A percentile compares a stretch with the other conserved stretches of the same genome.
Conservation (phyloP, 768 basidiomycete species). For the Tricholoma terreum region DNA sequence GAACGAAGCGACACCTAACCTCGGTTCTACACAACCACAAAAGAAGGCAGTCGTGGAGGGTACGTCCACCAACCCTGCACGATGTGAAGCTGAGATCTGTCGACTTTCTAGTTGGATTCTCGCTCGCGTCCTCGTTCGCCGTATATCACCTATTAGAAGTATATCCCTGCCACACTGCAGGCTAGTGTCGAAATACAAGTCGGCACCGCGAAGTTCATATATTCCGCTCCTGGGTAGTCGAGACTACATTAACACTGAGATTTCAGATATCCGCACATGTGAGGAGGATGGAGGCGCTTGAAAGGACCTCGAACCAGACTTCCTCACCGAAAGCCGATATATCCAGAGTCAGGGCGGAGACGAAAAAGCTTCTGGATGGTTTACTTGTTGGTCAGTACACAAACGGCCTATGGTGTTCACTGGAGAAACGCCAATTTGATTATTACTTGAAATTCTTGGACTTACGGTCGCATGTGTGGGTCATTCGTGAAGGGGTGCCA, state of each 20-base stretch:
- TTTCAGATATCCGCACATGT: constrained; percentile 79
- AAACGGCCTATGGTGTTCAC: not conserved
- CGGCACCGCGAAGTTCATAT: constrained; percentile 73
- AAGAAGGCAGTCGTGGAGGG: constrained; percentile 76
- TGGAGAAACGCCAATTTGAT: not conserved
- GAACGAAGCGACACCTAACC: constrained; percentile 46
- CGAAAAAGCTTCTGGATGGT: constrained; percentile 85
- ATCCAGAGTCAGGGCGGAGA: constrained; percentile 68
- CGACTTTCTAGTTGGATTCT: constrained; percentile 88
- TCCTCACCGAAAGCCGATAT: constrained; percentile 81
- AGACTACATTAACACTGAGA: not conserved
- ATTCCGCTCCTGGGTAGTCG: not conserved
- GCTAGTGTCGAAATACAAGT: constrained; percentile 84
- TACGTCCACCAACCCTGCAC: constrained; percentile 21
- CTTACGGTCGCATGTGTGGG: constrained; percentile 79
- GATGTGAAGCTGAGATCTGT: constrained; percentile 25
- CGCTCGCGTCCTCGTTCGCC: constrained; percentile 80
- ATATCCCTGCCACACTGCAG: constrained; percentile 86
- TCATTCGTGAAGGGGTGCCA: constrained; percentile 54
- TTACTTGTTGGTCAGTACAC: constrained; percentile 65
- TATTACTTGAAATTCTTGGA: constrained; percentile 68
- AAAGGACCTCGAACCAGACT: constrained; percentile 68
- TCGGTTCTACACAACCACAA: constrained; percentile 52
- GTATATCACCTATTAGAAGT: constrained; percentile 89
- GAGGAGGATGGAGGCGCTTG: constrained; percentile 78